Conservation (phyloP, 2,329 filamentous ascomycete species). For the Penicillium sp. region DNA sequence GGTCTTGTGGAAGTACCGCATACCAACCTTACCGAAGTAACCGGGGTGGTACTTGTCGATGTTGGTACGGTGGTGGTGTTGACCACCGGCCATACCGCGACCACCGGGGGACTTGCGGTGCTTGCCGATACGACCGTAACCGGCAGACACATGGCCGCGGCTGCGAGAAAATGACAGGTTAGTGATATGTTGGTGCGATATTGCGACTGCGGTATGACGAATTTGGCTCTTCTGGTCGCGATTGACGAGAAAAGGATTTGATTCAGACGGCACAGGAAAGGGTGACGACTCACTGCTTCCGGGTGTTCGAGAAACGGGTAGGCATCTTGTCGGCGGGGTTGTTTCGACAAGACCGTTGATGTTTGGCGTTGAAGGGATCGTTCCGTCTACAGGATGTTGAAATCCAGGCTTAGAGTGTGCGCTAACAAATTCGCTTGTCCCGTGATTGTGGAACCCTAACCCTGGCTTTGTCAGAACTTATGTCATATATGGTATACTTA, state of each 20-base stretch:
- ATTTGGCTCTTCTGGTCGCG: conserved; percentile 16
- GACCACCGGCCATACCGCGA: conserved; percentile 91
- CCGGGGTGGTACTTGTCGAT: conserved; percentile 92
- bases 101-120: conserved; percentile 87
- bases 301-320: conserved; percentile 51
- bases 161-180: conserved; percentile 45
- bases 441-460: conserved; percentile 33
- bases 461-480: conserved; percentile 13
- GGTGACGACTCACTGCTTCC: conserved; percentile 46
- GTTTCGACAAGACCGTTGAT: conserved; percentile 41
- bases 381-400: conserved; percentile 34
- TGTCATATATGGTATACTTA: neutral
- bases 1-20: conserved; percentile 96
- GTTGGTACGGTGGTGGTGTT: conserved; percentile 97
- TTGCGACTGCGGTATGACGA: conserved; percentile 18
- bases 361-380: conserved; percentile 37
- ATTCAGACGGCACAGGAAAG: conserved; percentile 18
- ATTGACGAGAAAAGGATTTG: conserved; percentile 10
- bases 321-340: conserved; percentile 49
- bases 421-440: conserved; percentile 39
- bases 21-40: conserved; percentile 98
- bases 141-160: conserved; percentile 97
- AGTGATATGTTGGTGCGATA: conserved; percentile 15
- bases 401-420: conserved; percentile 40
- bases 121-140: conserved; percentile 98